These are phyloP conservation scores for Geotrichum aggregatum DNA, from an alignment of 1,139 yeast genomes.

Conservation along the genomic window DNA sequence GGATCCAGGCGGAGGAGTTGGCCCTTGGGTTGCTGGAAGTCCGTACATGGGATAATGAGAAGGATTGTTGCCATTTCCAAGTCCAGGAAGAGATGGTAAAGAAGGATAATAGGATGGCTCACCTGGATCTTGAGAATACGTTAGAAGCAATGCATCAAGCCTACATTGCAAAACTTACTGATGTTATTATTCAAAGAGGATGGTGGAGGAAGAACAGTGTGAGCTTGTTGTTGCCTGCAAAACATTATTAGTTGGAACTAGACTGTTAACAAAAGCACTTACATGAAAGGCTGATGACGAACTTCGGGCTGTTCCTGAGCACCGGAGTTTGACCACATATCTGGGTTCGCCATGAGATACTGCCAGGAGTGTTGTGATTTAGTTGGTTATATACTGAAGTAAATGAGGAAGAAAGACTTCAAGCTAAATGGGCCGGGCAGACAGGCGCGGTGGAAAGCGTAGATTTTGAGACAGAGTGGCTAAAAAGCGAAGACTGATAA, in stretches of 20 bases:
- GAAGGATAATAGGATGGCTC: slow-evolving; percentile 40
- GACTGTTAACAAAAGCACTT: slow-evolving; percentile 11
- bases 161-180: too few relatives aligned
- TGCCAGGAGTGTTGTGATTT: neutral
- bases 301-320: slow-evolving; percentile 14
- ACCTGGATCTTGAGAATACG: slow-evolving; percentile 6
- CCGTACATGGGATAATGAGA: slow-evolving; percentile 18
- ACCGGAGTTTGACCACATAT: slow-evolving; percentile 17
- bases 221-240: slow-evolving; percentile 29
- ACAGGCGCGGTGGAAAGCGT: too few relatives aligned
- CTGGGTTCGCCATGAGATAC: slow-evolving; percentile 15
- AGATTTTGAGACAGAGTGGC: too few relatives aligned
- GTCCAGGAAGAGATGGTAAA: slow-evolving; percentile 51
- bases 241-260: too few relatives aligned
- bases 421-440: too few relatives aligned
- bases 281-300: slow-evolving; percentile 27
- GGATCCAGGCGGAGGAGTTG: slow-evolving; percentile 26
- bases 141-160: neutral
- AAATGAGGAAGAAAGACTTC: too few relatives aligned
- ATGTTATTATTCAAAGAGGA: slow-evolving; percentile 26
- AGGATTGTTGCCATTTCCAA: slow-evolving; percentile 8
- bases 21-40: slow-evolving; percentile 29
- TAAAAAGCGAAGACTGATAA: too few relatives aligned
- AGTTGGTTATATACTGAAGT: too few relatives aligned
- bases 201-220: slow-evolving; percentile 37